A percentile compares a stretch with the other conserved stretches of the same genome.
Conservation (phyloP, 2,329 filamentous ascomycete genomes). For the Beauveria australis region DNA sequence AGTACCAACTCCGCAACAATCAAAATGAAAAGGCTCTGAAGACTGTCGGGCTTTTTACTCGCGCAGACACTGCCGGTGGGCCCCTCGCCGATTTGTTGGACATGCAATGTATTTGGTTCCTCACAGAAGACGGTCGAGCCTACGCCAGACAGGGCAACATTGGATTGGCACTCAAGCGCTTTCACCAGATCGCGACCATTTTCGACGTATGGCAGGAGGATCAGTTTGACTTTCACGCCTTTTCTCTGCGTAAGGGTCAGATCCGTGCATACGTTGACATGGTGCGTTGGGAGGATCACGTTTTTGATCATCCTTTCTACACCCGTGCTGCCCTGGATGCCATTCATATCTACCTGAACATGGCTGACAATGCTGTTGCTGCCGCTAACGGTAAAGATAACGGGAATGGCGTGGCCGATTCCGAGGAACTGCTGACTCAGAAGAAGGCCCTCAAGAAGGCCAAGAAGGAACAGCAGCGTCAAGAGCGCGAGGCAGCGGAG, state of each 20-base stretch:
- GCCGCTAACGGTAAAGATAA: conserved; percentile 54
- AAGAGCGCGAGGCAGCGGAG: conserved; percentile 72
- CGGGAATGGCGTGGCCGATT: conserved; percentile 40
- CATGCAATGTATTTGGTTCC: conserved; percentile 97
- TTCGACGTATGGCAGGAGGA: conserved; percentile 98
- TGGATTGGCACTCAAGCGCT: conserved; percentile 83
- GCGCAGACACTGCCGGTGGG: conserved; percentile 80
- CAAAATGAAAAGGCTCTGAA: conserved; percentile 78
- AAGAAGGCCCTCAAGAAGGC: conserved; percentile 90
- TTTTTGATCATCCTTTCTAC: conserved; percentile 91
- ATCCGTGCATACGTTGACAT: conserved; percentile 92
- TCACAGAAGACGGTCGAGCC: conserved; percentile 90
- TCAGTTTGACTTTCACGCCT: conserved; percentile 97
- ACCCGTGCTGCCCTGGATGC: conserved; percentile 75
- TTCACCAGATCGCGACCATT: conserved; percentile 80
- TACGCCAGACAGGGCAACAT: conserved; percentile 75
- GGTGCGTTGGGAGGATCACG: conserved; percentile 88
- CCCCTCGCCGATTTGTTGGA: conserved; percentile 86
- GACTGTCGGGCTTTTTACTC: conserved; percentile 89
- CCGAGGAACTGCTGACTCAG: conserved; percentile 56
- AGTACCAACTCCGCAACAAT: conserved; percentile 91
- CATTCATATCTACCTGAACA: conserved; percentile 67
- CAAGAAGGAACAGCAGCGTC: conserved; percentile 58
- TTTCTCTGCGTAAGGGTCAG: conserved; percentile 94
- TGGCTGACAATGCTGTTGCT: conserved; percentile 67